Evolutionary conservation across 2,329 filamentous ascomycete genomes (phyloP).

Genomic region (Fusarium floridanum): DNA sequence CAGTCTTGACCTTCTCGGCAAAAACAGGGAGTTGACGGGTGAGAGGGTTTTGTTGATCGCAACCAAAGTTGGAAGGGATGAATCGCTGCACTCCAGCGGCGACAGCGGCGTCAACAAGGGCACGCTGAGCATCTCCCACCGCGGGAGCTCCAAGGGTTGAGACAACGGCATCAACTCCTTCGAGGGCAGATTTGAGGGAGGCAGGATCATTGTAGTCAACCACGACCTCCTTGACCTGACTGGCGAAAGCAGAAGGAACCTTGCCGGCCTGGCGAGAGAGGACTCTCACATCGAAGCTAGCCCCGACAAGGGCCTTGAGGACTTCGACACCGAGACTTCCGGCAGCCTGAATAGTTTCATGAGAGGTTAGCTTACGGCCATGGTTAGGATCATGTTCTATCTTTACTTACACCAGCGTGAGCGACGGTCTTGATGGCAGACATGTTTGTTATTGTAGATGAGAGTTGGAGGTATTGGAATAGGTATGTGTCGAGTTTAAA

Average conservation of each 20-base stretch:
- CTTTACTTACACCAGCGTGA: constrained; percentile 10
- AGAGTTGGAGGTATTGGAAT: background rate
- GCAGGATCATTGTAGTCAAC: constrained; percentile 6
- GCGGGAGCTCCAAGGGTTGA: constrained; percentile 10
- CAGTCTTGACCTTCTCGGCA: background rate
- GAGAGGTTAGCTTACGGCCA: background rate
- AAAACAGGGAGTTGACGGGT: constrained; percentile 9
- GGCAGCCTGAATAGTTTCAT: background rate
- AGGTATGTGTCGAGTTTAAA: background rate
- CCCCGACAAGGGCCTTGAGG: constrained; percentile 1
- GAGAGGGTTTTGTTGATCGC: constrained; percentile 9
- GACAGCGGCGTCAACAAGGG: constrained; percentile 9
- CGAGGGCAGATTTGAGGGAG: constrained; percentile 9
- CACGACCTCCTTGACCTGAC: constrained; percentile 12
- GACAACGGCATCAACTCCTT: constrained; percentile 10
- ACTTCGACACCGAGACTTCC: constrained; percentile 10
- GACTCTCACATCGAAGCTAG: constrained; percentile 1
- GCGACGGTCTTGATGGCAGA: constrained; percentile 11
- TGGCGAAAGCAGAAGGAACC: constrained; percentile 3
- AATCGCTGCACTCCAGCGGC: constrained; percentile 10
- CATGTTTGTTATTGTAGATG: constrained; percentile 4
- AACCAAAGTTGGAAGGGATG: constrained; percentile 18
- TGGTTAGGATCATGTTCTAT: background rate
- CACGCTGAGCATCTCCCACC: constrained; percentile 1
- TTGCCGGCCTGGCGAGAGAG: constrained; percentile 9